Evolutionary conservation across 805 yeast species (phyloP), one percentile per base, ranked within the genome.

Genomic region (Candida lessepsii): DNA sequence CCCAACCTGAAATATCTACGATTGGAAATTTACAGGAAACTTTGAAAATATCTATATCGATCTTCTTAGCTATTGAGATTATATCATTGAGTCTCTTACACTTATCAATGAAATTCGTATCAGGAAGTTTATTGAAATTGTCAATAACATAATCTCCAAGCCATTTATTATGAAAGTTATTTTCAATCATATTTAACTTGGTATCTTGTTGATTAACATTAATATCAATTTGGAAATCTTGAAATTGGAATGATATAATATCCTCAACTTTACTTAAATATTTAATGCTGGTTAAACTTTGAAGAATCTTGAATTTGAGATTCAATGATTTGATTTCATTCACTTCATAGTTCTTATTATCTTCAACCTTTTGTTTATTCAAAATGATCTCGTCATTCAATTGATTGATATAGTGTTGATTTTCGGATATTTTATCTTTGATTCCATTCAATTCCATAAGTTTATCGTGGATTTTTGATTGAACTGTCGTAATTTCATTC

Each of bases 1-100:
- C 16, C 9, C 10, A 9, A 3, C 13, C 21, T 9, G 17, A 3
- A 2, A 8, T 29, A 20, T 39, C 26, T 2, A 35, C 14, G 2
- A 63, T 32, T 0, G 71, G 72, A 35, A 49, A 61, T 42, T 50
- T 50, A 21, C 63, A 38, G 1, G 62, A 50, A 2, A 65, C 45
- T 36, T 52, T 56, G 49, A 52, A 58, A 15, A 69, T 48, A 31
- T 64, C 67, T 8, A 35, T 26, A 42, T 67, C 73, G 60, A 45
- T 16, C 34, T 27, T 28, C 40, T 42, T 9, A 57, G 41, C 19
- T 30, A 37, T 19, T 49, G 51, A 61, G 56, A 60, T 13, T 42
- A 35, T 17, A 9, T 30, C 39, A 20, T 46, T 46, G 32, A 58
- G 51, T 4, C 36, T 29, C 9, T 52, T 40, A 25, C 50, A 50